Percentiles rank a stretch among this genome's conserved stretches.
Evolutionary conservation across 805 yeast genomes (phyloP).

Genomic region (Hanseniaspora lindneri): DNA sequence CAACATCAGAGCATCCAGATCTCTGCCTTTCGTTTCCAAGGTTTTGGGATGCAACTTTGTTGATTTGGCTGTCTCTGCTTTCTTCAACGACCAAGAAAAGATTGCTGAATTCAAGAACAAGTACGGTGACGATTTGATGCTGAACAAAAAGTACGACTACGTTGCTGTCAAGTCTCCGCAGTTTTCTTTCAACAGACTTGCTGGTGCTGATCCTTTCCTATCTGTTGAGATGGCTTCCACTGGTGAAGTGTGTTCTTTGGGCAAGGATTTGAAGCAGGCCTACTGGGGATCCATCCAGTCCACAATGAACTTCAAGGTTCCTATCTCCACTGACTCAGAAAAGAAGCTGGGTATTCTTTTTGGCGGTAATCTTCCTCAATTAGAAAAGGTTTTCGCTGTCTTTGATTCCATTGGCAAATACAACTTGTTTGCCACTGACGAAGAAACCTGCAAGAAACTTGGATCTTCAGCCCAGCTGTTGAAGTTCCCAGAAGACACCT

Average conservation of each 20-base stretch:
- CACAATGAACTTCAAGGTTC: constrained; percentile 92
- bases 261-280: constrained; percentile 72
- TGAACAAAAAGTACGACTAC: constrained; percentile 49
- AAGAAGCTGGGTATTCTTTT: constrained; percentile 52
- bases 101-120: constrained; percentile 10
- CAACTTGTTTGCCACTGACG: constrained; percentile 66
- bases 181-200: constrained; percentile 93
- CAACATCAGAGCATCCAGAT: constrained; percentile 97
- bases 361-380: constrained; percentile 80
- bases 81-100: constrained; percentile 55
- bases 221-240: constrained; percentile 99
- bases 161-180: constrained; percentile 98
- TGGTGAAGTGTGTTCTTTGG: constrained; percentile 97
- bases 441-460: constrained; percentile 47
- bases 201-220: constrained; percentile 98
- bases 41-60: constrained; percentile 93
- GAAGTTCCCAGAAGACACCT: constrained; percentile 60
- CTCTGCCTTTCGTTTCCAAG: constrained; percentile 96
- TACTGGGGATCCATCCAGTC: constrained; percentile 97
- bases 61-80: constrained; percentile 84
- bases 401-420: constrained; percentile 60
- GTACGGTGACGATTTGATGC: constrained; percentile 52
- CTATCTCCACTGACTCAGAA: constrained; percentile 44
- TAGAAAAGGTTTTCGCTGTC: constrained; percentile 62
- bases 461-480: constrained; percentile 55